A percentile compares a stretch with the other conserved stretches of the same genome.
phyloP scores from a whole-genome alignment of 73 alveolate genomes.

The Paramecium tetraurelia region DNA sequence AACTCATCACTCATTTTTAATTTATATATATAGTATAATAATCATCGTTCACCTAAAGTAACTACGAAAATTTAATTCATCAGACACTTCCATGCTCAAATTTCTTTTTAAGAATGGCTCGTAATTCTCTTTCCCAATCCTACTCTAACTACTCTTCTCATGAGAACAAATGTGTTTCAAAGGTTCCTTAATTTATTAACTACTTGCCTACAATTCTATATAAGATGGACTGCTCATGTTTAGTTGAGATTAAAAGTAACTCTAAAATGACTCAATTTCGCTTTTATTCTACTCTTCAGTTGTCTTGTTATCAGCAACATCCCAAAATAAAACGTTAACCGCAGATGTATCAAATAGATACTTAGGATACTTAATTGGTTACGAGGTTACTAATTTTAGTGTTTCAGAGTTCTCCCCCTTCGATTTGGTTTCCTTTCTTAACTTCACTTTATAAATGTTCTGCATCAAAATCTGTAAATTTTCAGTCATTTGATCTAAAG shows the following conservation, averaged over 20 bases:
- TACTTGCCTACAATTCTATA: background rate
- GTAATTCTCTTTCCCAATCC: background rate
- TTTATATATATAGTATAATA: background rate
- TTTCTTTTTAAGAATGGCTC: background rate
- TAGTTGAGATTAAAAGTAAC: background rate
- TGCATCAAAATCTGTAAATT: background rate
- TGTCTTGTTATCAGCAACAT: background rate
- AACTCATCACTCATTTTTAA: background rate
- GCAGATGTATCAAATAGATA: constrained; percentile 28
- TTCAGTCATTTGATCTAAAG: background rate
- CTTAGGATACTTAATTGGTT: background rate
- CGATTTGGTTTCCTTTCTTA: background rate
- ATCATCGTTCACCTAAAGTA: background rate
- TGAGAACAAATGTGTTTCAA: constrained; percentile 36
- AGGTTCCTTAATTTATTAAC: background rate
- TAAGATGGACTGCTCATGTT: background rate
- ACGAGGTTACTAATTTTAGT: background rate
- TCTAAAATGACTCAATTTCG: constrained; percentile 10
- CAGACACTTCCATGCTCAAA: background rate
- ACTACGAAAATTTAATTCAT: constrained; percentile 18
- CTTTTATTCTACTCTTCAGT: constrained; percentile 16
- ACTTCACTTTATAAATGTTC: background rate
- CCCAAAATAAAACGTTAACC: background rate
- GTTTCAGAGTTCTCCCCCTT: background rate
- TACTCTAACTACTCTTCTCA: background rate